Base-by-base conservation (phyloP, 2,329 filamentous ascomycete genomes). In the Epichloe coenophiala region DNA sequence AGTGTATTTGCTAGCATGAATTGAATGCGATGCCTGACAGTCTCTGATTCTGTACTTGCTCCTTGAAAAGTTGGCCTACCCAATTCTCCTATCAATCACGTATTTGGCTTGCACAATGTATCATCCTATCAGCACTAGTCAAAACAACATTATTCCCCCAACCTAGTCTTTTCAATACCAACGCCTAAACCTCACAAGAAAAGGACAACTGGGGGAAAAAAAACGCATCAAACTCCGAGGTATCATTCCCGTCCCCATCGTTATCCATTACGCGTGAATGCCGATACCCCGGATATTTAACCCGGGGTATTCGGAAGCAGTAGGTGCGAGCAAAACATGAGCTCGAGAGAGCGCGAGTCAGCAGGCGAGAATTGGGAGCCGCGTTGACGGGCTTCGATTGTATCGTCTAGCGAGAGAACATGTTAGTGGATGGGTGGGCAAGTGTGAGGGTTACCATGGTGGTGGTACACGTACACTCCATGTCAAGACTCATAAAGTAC, bases 401-500 rank as follows among this genome's bases (percentile, higher is more conserved):
- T 59, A 27, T 70, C 64, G 46, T 63, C 65, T 67, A 17, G 7
- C 1, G 35, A 13, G 33, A 39, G 17, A 31, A 31, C 31, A 31
- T 31, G 45, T 53, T 43, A 51, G 50, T 19, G 31, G 31, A 31
- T 9, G 31, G 31, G 31, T 8, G 9, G 27, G 27, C 27, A 31
- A 9, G 31, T 31, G 8, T 9, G 31, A 31, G 31, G 31, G 8
- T 31, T 9, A 1, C 31, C 15, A 9, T 19, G 13, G 42, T 19
- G 15, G n/a, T 17, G 2, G 37, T 12, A 70, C 77, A 70, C 77
- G 68, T 65, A 82, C 80, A 77, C 50, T 75, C 77, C 1, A 84
- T 64, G 52, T 76, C 71, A 36, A 83, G 65, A 33, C 68, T 67
- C 47, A 77, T 67, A 57, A 82, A 83, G 55, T 78, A 84, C 23